phyloP scores from a whole-genome alignment of 2,329 filamentous ascomycete genomes.

The Fusarium phyllophilum region DNA sequence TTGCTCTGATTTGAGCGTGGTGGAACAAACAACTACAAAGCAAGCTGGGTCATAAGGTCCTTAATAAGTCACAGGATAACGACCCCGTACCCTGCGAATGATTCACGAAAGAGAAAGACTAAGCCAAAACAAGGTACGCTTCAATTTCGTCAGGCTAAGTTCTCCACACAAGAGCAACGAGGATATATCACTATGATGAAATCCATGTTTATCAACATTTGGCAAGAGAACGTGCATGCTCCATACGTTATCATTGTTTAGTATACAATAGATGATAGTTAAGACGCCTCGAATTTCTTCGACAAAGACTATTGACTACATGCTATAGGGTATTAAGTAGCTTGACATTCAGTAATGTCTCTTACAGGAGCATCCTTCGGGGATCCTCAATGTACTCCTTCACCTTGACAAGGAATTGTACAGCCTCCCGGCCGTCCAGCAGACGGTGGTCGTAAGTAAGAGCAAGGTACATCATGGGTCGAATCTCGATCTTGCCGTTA shows the following conservation, averaged over 20 bases:
- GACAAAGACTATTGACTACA: conserved; percentile 5
- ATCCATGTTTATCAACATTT: background rate
- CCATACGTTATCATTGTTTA: background rate
- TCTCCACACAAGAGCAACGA: background rate
- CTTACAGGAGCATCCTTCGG: conserved; percentile 82
- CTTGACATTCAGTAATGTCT: background rate
- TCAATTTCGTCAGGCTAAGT: background rate
- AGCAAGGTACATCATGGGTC: conserved; percentile 99
- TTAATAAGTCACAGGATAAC: background rate
- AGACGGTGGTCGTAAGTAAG: conserved; percentile 98
- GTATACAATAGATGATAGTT: conserved; percentile 26
- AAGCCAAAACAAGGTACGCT: background rate
- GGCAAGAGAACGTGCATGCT: background rate
- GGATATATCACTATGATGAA: background rate
- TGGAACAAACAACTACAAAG: background rate
- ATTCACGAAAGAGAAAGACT: background rate
- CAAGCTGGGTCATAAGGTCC: background rate
- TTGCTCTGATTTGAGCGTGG: background rate
- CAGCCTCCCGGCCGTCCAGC: conserved; percentile 92
- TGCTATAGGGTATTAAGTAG: conserved; percentile 32
- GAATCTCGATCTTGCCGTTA: conserved; percentile 93
- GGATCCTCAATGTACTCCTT: conserved; percentile 99
- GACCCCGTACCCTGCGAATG: background rate
- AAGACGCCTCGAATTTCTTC: background rate
- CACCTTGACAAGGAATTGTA: conserved; percentile 95